phyloP scores from a whole-genome alignment of 2,329 filamentous ascomycete genomes.

The Cladosporium sp. region DNA sequence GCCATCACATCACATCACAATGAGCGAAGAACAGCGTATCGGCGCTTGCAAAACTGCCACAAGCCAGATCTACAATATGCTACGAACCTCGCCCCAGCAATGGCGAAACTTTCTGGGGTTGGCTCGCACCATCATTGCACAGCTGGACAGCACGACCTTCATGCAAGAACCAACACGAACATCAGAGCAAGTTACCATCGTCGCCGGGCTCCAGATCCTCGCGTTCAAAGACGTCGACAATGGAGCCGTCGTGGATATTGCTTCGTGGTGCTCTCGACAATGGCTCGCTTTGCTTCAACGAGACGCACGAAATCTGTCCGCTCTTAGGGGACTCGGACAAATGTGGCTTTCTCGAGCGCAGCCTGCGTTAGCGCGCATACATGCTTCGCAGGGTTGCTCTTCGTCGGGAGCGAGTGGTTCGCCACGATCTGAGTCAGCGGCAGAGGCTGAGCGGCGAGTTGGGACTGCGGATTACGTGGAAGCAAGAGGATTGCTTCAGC shows the following conservation, averaged over 20 bases:
- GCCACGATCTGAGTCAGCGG: slow-evolving; percentile 29
- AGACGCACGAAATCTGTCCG: slow-evolving; percentile 46
- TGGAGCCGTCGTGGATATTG: slow-evolving; percentile 48
- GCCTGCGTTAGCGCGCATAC: slow-evolving; percentile 50
- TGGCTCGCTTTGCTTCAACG: slow-evolving; percentile 48
- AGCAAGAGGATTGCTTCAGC: slow-evolving; percentile 52
- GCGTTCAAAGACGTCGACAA: slow-evolving; percentile 52
- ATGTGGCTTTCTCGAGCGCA: slow-evolving; percentile 56
- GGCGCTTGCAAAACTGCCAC: slow-evolving; percentile 34
- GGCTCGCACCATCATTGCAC: slow-evolving; percentile 41
- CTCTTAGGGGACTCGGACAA: slow-evolving; percentile 50
- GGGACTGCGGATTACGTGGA: slow-evolving; percentile 51
- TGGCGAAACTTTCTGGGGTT: slow-evolving; percentile 32
- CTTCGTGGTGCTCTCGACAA: slow-evolving; percentile 52
- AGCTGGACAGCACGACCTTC: slow-evolving; percentile 42
- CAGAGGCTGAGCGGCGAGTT: slow-evolving; percentile 41
- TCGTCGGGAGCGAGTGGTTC: slow-evolving; percentile 40
- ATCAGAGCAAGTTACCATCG: slow-evolving; percentile 43
- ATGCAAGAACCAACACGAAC: slow-evolving; percentile 39
- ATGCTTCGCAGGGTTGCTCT: slow-evolving; percentile 44
- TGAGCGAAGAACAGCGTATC: slow-evolving; percentile 35
- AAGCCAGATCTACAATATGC: slow-evolving; percentile 36
- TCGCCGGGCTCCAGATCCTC: slow-evolving; percentile 51
- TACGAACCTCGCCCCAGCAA: slow-evolving; percentile 33
- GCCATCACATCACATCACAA: neutral